Base-by-base conservation (phyloP, 1,284 basidiomycete species). In the Trichosporon faecale region DNA sequence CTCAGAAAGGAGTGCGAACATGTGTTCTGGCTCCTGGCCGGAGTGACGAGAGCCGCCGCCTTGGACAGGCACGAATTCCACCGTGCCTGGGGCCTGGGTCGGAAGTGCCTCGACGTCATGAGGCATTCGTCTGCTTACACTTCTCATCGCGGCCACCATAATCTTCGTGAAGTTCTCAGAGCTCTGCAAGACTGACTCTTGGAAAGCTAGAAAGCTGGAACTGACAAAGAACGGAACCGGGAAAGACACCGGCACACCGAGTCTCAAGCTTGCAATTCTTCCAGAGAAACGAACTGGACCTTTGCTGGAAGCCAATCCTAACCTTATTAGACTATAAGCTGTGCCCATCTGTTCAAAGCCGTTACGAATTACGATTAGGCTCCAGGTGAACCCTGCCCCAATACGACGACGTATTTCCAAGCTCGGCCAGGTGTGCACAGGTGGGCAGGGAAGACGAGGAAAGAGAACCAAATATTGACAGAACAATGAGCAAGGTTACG, bases 391-490 rank as follows among this genome's bases (percentile, higher is more conserved):
- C 44, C 44, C 44, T 46, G 44, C 44, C 44, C 44, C 44, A 46
- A 14, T 37, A 46, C n/a, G 11, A 46, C 18, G 11, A 21, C 6
- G 44, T 46, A 46, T 46, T 14, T 46, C 44, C 44, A 37, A n/a
- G 40, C 37, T 14, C 37, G 12, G 12, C 7, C 37, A 40, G 37
- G 37, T 18, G 18, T 18, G 2, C 11, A 18, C 40, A 44, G 49
- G 21, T 52, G 49, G 7, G 21, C 49, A 52, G 5, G 3, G 44
- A n/a, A 18, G n/a, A n/a, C n/a, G n/a, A n/a, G 16, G 5, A 12
- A 25, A 52, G 49, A 21, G 49, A 52, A 52, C 49, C 49, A 52
- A 52, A 52, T 52, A 52, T 52, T 52, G n/a, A 52, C 49, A 52
- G 49, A 25, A 52, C 7, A 11, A 52, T 18, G 49, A 52, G 11